Evolutionary conservation across 139 green algal species (phyloP), one percentile per base, ranked within the genome.

Genomic region (Pleodorina starrii): DNA sequence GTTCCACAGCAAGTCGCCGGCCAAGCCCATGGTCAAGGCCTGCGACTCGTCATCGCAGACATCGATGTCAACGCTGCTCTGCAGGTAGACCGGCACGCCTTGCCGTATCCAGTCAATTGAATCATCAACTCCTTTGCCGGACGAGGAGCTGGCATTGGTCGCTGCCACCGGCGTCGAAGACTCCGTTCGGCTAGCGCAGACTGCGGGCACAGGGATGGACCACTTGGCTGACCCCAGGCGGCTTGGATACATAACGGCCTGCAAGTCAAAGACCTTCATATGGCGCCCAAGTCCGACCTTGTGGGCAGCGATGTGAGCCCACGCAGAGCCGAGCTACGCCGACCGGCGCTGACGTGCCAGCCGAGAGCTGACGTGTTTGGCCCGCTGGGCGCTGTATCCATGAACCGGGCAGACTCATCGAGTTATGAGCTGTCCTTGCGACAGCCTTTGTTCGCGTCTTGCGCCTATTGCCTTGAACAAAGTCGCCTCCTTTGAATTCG

Each of bases 51-150:
- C 66, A 35, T 79, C 66, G 66, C 82, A 88, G 21, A 88, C 46
- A 63, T 88, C 46, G 21, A 88, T 79, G 63, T 88, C 82, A 23
- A 79, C 44, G 66, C 32, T 89, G 69, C 84, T 89, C 35, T 89
- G 84, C 35, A 89, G 50, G 69, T 89, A 89, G 21, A 36, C 36
- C 0, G 84, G 84, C 35, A 88, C 82, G 10, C 82, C 82, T 7
- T 48, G 63, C 0, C 66, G 57, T 35, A 44, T 88, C 82, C 82
- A 88, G 25, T 88, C 82, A 16, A 79, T 29, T 11, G 66, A 68
- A 14, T 88, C 82, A 46, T 87, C 81, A 5, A 23, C 16, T 38
- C 48, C 74, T 10, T 63, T 84, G 44, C 27, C 74, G 10, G 25
- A 60, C 10, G 76, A 10, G 3, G 76, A 63, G 27, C 27, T 43